Evolutionary conservation across 148 eudicot genomes (phyloP), one percentile per base, ranked within the genome.

Genomic region (Mesembryanthemum crystallinum): DNA sequence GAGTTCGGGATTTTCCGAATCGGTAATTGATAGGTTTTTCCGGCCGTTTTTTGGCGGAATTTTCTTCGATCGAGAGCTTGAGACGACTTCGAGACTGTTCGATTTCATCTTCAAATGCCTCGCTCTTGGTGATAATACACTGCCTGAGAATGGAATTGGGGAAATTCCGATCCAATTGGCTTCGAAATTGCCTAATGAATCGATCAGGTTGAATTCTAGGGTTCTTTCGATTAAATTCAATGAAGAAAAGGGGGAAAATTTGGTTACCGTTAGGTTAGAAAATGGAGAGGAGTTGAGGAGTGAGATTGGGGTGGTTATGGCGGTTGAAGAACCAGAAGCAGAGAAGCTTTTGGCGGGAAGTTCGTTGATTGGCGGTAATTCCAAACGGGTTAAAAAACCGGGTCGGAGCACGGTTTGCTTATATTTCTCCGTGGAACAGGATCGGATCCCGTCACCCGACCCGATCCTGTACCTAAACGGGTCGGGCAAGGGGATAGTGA

Each of bases 31-130:
- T 49, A 75, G 97, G 17, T 96, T 96, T 66, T 96, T 91, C 47
- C 76, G 97, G 27, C 99, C 98, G 4, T 96, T 96, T 68, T 96
- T 96, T 37, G 98, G 99, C 1, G 99, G 99, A 21, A 85, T 96
- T 27, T 96, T 96, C 83, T 92, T 96, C 68, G 99, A 96, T 37
- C 71, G 59, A 21, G 91, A 91, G 68, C 94, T 96, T 25, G 90
- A 88, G 18, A 96, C 99, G 7, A 87, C 93, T 2, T 96, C 99
- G 0, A 83, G 99, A 37, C 58, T 96, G 71, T 96, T 92, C 81
- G 85, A 92, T 78, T 96, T 96, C 76, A 73, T 96, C 33, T 92
- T 96, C 75, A 92, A 85, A 78, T 92, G 99, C 62, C 89, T 96
- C 4, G 97, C 99, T 5, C 76, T 87, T 0, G 99, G 99, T 7